Evolutionary conservation across 1,284 basidiomycete species (phyloP).

Genomic region (Cutaneotrichosporon curvatum): DNA sequence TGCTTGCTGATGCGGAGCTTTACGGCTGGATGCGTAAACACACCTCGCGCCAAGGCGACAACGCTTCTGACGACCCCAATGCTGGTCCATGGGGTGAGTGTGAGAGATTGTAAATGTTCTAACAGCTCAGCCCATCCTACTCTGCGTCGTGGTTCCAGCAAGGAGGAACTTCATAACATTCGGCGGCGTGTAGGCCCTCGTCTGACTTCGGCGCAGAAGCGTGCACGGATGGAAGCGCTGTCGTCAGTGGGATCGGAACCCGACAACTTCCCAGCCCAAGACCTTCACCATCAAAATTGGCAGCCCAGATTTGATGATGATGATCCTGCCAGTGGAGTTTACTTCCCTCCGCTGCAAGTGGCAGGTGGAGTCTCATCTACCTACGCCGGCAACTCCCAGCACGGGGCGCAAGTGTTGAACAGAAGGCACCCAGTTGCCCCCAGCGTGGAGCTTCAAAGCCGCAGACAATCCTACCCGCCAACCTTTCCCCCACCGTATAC

Average conservation of each 20-base stretch:
- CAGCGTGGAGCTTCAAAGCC: no score
- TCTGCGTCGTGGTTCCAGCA: slow-evolving; percentile 73
- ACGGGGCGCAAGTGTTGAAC: no score
- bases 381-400: no score
- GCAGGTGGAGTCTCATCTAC: no score
- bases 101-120: slow-evolving; percentile 54
- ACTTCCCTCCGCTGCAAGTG: no score
- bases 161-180: slow-evolving; percentile 79
- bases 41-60: slow-evolving; percentile 75
- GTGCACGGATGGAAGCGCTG: slow-evolving; percentile 13
- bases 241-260: slow-evolving; percentile 21
- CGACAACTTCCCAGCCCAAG: slow-evolving; percentile 15
- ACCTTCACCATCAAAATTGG: no score
- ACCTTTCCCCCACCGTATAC: no score
- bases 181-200: slow-evolving; percentile 88
- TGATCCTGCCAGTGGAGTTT: no score
- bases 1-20: slow-evolving; percentile 54
- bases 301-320: no score
- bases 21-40: slow-evolving; percentile 94
- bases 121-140: slow-evolving; percentile 65
- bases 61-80: slow-evolving; percentile 82
- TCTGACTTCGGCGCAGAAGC: slow-evolving; percentile 67
- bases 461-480: no score
- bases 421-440: no score
- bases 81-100: slow-evolving; percentile 66